phyloP scores from a whole-genome alignment of 2,329 filamentous ascomycete genomes.

The Aspergillus viridinutans region DNA sequence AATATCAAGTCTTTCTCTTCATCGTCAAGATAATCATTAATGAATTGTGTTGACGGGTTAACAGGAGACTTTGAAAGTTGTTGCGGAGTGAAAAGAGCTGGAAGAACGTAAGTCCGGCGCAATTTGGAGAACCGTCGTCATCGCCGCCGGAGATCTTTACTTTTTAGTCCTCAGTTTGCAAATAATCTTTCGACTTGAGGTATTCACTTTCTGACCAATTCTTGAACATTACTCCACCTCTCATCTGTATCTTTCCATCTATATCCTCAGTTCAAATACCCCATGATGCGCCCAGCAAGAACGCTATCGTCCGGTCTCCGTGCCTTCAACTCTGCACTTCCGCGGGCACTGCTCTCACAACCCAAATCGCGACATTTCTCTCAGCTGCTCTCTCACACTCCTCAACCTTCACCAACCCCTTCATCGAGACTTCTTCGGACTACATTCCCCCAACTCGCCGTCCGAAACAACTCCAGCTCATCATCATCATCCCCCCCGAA shows the following conservation, averaged over 20 bases:
- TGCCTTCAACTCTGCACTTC: constrained; percentile 10
- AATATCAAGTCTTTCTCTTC: neutral
- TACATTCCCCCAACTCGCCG: constrained; percentile 4
- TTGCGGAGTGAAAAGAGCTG: constrained; percentile 19
- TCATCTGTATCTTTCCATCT: neutral
- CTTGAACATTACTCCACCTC: neutral
- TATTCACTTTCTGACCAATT: neutral
- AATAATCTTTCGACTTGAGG: neutral
- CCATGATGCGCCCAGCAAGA: constrained; percentile 18
- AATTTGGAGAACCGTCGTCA: constrained; percentile 13
- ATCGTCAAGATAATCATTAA: neutral
- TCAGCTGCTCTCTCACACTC: constrained; percentile 14
- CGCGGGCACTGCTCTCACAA: constrained; percentile 13
- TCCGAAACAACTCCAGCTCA: constrained; percentile 30
- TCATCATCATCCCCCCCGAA: constrained; percentile 18
- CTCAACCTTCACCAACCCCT: constrained; percentile 1
- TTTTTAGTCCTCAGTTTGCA: neutral
- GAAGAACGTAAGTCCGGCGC: constrained; percentile 26
- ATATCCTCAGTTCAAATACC: neutral
- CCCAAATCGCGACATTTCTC: constrained; percentile 17
- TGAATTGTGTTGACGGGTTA: neutral
- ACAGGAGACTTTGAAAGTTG: constrained; percentile 2
- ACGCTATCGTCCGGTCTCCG: constrained; percentile 21
- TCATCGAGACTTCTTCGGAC: constrained; percentile 4
- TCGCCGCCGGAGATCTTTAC: constrained; percentile 1